Base-by-base conservation (phyloP, 2,329 filamentous ascomycete genomes). In the Diaporthe humulicola region DNA sequence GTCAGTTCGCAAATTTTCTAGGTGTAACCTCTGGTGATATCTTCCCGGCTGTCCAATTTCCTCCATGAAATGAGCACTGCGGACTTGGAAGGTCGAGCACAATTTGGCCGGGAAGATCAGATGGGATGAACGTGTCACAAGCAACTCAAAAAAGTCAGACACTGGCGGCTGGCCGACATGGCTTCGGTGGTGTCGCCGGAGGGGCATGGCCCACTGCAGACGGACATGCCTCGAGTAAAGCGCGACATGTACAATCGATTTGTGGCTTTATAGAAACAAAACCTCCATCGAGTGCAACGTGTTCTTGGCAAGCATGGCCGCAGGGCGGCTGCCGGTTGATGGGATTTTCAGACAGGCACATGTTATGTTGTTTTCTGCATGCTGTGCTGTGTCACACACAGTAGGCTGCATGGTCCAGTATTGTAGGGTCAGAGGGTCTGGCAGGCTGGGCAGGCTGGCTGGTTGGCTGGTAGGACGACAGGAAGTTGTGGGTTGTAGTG, bases 21-120 rank as follows among this genome's bases (percentile, higher is more conserved):
- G 30, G 72, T 74, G 74, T 72, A 76, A 76, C 74, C 69, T 74
- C 33, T 76, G 28, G 58, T 50, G 61, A 71, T 57, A 45, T 57
- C 71, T 70, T 70, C 66, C 74, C 72, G 72, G 72, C 42, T 38
- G 67, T 76, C 52, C 71, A 76, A 76, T 76, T 76, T 76, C 69
- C 45, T 70, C 60, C 38, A 30, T 50, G 42, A 76, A 74, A 74
- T 76, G 72, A 74, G 67, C 61, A 36, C 52, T 74, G 73, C 73
- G 25, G 45, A 56, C 33, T 64, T 64, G 70, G 45, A 64, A 42
- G 45, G 57, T 38, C 50, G 33, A 61, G 56, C 70, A 71, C 70
- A 60, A 71, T 61, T 42, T 38, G 40, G 15, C 57, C 67, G 30
- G 40, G 67, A 33, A 48, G 52, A 61, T 54, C 33, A 61, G 57